Evolutionary conservation across 169 alveolate species (phyloP), one percentile per base, ranked within the genome.

Genomic region (Perkinsus olseni): DNA sequence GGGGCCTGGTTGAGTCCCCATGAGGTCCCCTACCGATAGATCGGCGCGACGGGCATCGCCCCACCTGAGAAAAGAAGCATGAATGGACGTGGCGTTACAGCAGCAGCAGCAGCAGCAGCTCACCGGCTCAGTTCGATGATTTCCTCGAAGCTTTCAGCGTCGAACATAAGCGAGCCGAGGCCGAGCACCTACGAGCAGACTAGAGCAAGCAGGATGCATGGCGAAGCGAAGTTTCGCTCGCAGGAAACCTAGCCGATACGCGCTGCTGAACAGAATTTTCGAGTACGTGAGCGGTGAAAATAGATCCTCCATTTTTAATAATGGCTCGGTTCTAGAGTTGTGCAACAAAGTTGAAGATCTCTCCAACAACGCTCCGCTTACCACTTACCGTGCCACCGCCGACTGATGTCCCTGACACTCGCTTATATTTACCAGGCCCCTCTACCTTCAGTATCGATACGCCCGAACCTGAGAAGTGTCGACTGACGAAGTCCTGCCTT

Each of bases 321-420:
- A n/a, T n/a, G n/a, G n/a, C n/a, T n/a, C n/a, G n/a, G n/a, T n/a
- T n/a, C n/a, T n/a, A n/a, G n/a, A n/a, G n/a, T n/a, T n/a, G n/a
- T n/a, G n/a, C n/a, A n/a, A n/a, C n/a, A n/a, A n/a, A n/a, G n/a
- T n/a, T n/a, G n/a, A n/a, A n/a, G n/a, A n/a, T n/a, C n/a, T n/a
- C 82, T 21, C 31, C 28, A 62, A 62, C 34, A 21, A 62, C 8
- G 34, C 31, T 96, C 96, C 11, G 96, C 51, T 91, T 96, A 0
- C 98, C 98, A 34, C 96, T 51, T 48, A 96, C 91, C 24, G 98
- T 97, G 0, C 98, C 98, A 28, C 98, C 98, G 10, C 98, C 98
- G 91, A 97, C 94, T 92, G 97, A 95, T 50, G 98, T 97, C 24
- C 98, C 98, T 34, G 97, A 94, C 20, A 97, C 93, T 38, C 95